A percentile compares a stretch with the other conserved stretches of the same genome.
Evolutionary conservation across 1,139 yeast genomes (phyloP).

Genomic region (Blastobotrys serpentis): DNA sequence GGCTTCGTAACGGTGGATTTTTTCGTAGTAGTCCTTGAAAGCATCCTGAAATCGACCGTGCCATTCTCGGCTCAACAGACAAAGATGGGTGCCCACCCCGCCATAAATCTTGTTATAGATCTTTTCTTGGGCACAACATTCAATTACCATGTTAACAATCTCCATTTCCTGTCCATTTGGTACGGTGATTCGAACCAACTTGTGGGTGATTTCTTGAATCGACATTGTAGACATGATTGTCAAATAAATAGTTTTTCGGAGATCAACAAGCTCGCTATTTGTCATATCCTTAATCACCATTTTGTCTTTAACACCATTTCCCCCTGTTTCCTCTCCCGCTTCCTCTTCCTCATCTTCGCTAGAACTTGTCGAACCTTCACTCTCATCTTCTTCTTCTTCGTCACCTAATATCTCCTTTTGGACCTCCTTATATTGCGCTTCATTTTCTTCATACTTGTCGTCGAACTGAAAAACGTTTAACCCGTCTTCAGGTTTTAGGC

Average conservation of each 20-base stretch:
- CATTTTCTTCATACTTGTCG: slow-evolving; percentile 51
- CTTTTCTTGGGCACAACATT: slow-evolving; percentile 84
- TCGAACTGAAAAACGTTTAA: slow-evolving; percentile 57
- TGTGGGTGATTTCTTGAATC: slow-evolving; percentile 91
- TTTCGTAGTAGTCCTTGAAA: slow-evolving; percentile 57
- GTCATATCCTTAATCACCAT: slow-evolving; percentile 62
- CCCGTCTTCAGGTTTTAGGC: slow-evolving; percentile 47
- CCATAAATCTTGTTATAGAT: slow-evolving; percentile 88
- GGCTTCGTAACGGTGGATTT: slow-evolving; percentile 67
- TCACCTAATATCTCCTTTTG: slow-evolving; percentile 48
- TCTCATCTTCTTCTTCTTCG: slow-evolving; percentile 23
- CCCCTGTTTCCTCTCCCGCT: slow-evolving; percentile 29
- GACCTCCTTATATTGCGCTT: slow-evolving; percentile 44
- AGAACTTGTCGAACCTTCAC: slow-evolving; percentile 22
- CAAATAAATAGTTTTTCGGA: slow-evolving; percentile 73
- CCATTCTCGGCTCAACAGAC: slow-evolving; percentile 56
- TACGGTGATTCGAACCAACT: slow-evolving; percentile 50
- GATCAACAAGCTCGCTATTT: slow-evolving; percentile 57
- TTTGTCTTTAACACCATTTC: slow-evolving; percentile 25
- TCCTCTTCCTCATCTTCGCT: slow-evolving; percentile 33
- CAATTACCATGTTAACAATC: slow-evolving; percentile 72
- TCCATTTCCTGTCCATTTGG: slow-evolving; percentile 39
- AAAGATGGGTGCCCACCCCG: slow-evolving; percentile 66
- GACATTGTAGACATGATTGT: slow-evolving; percentile 92
- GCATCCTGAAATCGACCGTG: slow-evolving; percentile 49